phyloP scores from a whole-genome alignment of 306 rosid genomes.

The Echinosophora koreensis region DNA sequence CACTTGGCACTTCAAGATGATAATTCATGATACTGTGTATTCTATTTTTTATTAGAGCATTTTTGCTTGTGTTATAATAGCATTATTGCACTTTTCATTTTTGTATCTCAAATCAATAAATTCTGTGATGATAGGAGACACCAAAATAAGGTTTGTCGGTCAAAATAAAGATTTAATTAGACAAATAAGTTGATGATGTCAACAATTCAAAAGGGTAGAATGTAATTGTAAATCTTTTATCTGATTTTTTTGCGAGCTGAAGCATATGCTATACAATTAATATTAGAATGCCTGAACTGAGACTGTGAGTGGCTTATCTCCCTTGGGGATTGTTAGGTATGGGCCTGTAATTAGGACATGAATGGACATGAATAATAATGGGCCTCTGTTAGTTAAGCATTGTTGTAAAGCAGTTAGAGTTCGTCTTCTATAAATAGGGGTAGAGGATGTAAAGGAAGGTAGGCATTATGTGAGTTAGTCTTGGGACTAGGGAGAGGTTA shows the following conservation, averaged over 20 bases:
- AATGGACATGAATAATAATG: too few species aligned
- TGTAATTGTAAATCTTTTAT: not conserved
- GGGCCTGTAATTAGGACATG: too few species aligned
- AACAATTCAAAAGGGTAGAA: slow-evolving; percentile 20
- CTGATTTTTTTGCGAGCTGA: slow-evolving; percentile 6
- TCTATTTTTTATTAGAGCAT: slow-evolving; percentile 11
- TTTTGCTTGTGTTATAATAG: slow-evolving; percentile 16
- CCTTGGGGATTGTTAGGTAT: not conserved
- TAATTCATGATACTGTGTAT: not conserved
- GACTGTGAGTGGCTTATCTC: not conserved
- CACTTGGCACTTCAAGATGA: slow-evolving; percentile 2
- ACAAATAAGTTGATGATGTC: slow-evolving; percentile 12
- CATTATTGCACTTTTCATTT: not conserved
- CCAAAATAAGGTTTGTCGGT: not conserved
- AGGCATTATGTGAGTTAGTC: too few species aligned
- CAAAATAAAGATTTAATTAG: not conserved
- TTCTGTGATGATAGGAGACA: not conserved
- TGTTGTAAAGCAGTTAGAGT: too few species aligned
- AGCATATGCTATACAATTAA: not conserved
- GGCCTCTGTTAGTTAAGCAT: too few species aligned
- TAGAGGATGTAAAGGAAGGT: too few species aligned
- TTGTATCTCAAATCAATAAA: slow-evolving; percentile 10
- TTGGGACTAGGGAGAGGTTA: too few species aligned
- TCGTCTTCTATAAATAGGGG: too few species aligned
- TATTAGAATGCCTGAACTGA: slow-evolving; percentile 4